Base-by-base conservation (phyloP, 2,329 filamentous ascomycete species). In the Fusarium temperatum region DNA sequence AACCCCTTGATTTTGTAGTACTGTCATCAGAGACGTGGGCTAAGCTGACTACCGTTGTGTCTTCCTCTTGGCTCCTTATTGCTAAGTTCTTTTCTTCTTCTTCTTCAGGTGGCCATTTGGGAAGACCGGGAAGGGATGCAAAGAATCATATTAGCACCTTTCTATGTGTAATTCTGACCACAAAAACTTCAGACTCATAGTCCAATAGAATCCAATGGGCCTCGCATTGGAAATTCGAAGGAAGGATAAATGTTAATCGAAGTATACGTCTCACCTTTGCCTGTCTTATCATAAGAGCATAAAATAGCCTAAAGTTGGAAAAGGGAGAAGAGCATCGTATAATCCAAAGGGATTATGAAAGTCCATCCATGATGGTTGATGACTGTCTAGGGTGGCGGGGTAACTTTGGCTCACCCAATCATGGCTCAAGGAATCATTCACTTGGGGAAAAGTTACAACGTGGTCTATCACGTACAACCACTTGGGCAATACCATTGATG, bases 401-500 rank as follows among this genome's bases (percentile, higher is more conserved):
- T 30, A 38, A 11, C 32, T 45, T 35, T 42, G 24, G 11, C 22
- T 55, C 17, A 24, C 6, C 51, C 44, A 59, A 66, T 44, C 62
- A 67, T 24, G 11, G 15, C 24, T 28, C n/a, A 44, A 72, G 58
- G 47, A 56, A 47, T 68, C 63, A 53, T 47, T 42, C 41, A 64
- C 26, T 65, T 15, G 30, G 45, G n/a, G 32, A 26, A 70, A 50
- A 63, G 53, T 39, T 51, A 17, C 35, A 61, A 44, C 36, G 55
- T 62, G 65, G 45, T 66, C 42, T 72, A 70, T 41, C 15, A 32
- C 45, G 42, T 42, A 64, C 24, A 26, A 36, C 45, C n/a, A 28
- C 38, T 20, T 28, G 41, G 45, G 38, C 48, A 51, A 30, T 48
- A 22, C 45, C 20, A 36, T 50, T 56, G 44, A 42, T 26, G 63